Base-by-base conservation (phyloP, 2,329 filamentous ascomycete species). In the Penicillium digitatum region DNA sequence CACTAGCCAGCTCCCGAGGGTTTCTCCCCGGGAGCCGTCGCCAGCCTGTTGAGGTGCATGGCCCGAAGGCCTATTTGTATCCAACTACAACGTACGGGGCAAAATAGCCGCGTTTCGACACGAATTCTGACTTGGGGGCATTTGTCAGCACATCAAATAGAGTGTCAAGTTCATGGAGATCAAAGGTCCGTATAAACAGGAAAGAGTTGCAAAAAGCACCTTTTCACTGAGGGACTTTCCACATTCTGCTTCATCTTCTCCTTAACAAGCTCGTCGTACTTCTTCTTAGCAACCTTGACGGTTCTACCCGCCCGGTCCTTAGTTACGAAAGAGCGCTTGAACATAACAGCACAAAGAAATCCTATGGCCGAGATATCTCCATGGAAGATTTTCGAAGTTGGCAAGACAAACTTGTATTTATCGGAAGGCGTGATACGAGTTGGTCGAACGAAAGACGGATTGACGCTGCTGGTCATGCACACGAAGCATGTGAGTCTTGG, bases 261-360 rank as follows among this genome's bases (percentile, higher is more conserved):
- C 82, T 92, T 94, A 76, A 86, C 82, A 69, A 86, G 82, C 78
- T 93, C 89, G 81, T 88, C 85, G 74, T 83, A 83, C 65, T 81
- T 83, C 82, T 87, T 94, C 81, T 87, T 90, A 69, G 76, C 71
- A 74, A 88, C 82, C 81, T 90, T 92, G 74, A 85, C 82, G 76
- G 88, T 82, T 85, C 96, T 96, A 79, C 90, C 88, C 75, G 92
- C 88, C 71, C 91, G 89, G 76, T 93, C 87, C 75, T 87, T 87
- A 66, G 87, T 87, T 74, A 86, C 82, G 79, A 94, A 92, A 71
- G 91, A 92, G 74, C 90, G 90, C 80, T 91, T 95, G 82, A 96
- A 95, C 90, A 96, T 96, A 76, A 73, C 80, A 79, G 71, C 69
- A 64, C 66, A 66, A 64, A 45, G 16, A 11, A 29, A 9, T 0